Conservation (phyloP, 148 eudicot species). For the Rhododendron henanense region DNA sequence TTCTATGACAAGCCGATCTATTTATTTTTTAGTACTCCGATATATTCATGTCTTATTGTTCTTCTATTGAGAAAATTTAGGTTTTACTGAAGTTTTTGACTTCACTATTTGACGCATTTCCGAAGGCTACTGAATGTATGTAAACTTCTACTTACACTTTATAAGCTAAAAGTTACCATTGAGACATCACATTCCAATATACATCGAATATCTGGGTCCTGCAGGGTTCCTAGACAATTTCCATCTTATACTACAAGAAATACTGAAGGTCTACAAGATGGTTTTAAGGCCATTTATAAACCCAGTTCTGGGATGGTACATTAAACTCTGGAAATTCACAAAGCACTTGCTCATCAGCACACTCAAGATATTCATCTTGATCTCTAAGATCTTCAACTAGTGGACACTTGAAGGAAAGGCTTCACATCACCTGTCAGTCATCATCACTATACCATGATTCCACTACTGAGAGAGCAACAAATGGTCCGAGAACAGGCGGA, state of each 20-base stretch:
- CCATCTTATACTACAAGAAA: conserved; percentile 34
- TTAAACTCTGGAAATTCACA: conserved; percentile 41
- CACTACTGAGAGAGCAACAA: conserved; percentile 41
- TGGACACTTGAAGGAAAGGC: neutral
- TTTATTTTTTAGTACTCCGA: neutral
- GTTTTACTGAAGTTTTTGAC: conserved; percentile 46
- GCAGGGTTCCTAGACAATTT: conserved; percentile 81
- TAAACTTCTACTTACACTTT: neutral
- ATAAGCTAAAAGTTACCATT: neutral
- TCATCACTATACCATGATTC: conserved; percentile 44
- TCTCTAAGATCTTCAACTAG: conserved; percentile 25
- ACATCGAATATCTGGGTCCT: neutral
- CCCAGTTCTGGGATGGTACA: conserved; percentile 58
- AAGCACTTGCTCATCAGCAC: conserved; percentile 25
- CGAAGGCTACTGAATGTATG: conserved; percentile 69
- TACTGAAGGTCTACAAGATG: conserved; percentile 35
- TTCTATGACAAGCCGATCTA: neutral
- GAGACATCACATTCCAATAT: neutral
- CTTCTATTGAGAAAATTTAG: conserved; percentile 27
- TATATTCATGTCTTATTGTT: neutral
- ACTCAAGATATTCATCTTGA: conserved; percentile 29
- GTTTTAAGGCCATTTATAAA: conserved; percentile 41
- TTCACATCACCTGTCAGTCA: conserved; percentile 22
- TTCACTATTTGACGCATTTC: conserved; percentile 65
- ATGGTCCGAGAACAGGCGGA: conserved; percentile 54